Evolutionary conservation across 768 basidiomycete genomes (phyloP), one percentile per base, ranked within the genome.

Genomic region (Podaxis sp.): DNA sequence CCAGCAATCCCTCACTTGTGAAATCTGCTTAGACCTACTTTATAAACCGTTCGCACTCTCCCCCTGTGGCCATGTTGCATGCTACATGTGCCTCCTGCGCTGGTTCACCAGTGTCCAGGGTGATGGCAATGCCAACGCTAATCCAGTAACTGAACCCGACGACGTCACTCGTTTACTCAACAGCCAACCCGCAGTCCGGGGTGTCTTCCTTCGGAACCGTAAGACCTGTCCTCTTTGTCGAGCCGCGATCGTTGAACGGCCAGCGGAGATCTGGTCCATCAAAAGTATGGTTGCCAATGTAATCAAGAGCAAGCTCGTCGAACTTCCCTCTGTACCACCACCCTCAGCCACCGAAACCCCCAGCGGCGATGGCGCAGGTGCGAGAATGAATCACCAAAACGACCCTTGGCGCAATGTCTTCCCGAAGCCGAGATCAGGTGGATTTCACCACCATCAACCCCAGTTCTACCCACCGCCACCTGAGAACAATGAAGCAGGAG

Each of bases 201-300:
- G 24, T 74, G 71, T 78, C 4, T 87, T 84, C 33, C 71, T 81
- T 13, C 71, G 83, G 75, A 76, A 82, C 69, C 78, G 74, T 58
- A 93, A 93, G 71, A 87, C 85, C 11, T 93, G 91, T 67, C 91
- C 91, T 2, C 81, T 87, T 44, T 93, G 91, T 68, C 87, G 91
- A n/a, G 77, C 86, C 3, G 70, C 72, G 11, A 80, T 92, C 22
- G 73, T 72, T 9, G 80, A 83, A 38, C 80, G 88, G 13, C 91
- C 91, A 0, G 83, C 87, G 30, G 89, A 89, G 57, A 82, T 92
- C 53, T 93, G 88, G 79, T 75, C 82, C 51, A 78, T 93, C 63
- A 93, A 92, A 72, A 78, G 81, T 51, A 83, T 92, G 72, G 87
- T 87, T 3, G 74, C 73, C 2, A 72, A 76, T 7, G 67, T 88